A percentile compares a stretch with the other conserved stretches of the same genome.
Evolutionary conservation across 139 green algal genomes (phyloP).

Genomic region (Pleodorina starrii): DNA sequence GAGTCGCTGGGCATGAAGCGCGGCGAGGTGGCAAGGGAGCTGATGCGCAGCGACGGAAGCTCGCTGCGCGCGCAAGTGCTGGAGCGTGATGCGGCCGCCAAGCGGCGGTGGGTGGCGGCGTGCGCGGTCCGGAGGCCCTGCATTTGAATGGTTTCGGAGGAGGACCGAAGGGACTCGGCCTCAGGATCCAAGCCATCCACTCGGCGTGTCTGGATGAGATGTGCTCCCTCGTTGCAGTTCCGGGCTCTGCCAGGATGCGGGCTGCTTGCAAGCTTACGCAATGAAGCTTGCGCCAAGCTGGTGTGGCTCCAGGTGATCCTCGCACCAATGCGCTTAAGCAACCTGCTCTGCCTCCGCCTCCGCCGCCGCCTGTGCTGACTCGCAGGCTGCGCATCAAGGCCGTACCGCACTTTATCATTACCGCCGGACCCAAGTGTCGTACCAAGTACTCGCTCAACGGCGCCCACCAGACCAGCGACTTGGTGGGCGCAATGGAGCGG

Average conservation of each 20-base stretch:
- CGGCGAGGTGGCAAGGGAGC: neutral
- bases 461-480: conserved; percentile 13
- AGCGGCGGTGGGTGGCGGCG: conserved; percentile 8
- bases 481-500: conserved; percentile 36
- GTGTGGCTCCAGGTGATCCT: no score
- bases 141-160: no score
- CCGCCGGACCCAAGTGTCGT: conserved; percentile 20
- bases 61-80: neutral
- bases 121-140: no score
- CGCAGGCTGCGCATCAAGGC: conserved; percentile 24
- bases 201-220: no score
- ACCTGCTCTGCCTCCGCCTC: no score
- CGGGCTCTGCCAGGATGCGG: no score
- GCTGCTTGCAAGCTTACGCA: no score
- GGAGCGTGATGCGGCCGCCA: conserved; percentile 32
- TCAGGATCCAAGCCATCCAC: no score
- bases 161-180: no score
- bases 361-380: neutral
- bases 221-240: no score
- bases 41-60: neutral
- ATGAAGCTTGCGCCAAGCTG: no score
- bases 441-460: conserved; percentile 44
- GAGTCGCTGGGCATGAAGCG: conserved; percentile 35
- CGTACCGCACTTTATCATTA: conserved; percentile 44
- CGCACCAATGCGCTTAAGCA: no score